phyloP scores from a whole-genome alignment of 2,329 filamentous ascomycete species.

The Ophiostoma sp. region DNA sequence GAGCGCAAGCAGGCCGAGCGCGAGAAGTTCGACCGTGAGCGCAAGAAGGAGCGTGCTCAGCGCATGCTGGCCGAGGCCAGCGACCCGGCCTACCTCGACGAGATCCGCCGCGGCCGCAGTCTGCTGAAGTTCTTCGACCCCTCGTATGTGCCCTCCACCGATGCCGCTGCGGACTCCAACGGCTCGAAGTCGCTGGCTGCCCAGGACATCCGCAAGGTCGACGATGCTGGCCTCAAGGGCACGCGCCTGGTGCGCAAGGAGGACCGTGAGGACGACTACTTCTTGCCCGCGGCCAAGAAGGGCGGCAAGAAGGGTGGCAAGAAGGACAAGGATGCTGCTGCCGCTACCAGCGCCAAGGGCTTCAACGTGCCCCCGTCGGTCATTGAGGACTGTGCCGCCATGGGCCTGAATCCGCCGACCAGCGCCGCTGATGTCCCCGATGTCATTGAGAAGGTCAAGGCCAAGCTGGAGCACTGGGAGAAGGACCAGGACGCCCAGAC shows the following conservation, averaged over 20 bases:
- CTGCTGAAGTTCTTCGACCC: conserved; percentile 92
- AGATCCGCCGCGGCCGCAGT: conserved; percentile 85
- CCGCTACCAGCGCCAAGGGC: conserved; percentile 50
- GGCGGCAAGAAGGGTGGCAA: conserved; percentile 72
- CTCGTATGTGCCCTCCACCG: conserved; percentile 48
- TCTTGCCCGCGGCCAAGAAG: conserved; percentile 77
- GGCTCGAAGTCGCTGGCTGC: conserved; percentile 72
- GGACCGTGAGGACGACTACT: conserved; percentile 83
- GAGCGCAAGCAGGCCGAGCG: conserved; percentile 83
- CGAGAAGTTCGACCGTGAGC: conserved; percentile 68
- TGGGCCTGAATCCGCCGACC: conserved; percentile 86
- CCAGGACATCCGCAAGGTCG: conserved; percentile 77
- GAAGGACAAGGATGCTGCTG: conserved; percentile 39
- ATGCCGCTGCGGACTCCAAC: conserved; percentile 59
- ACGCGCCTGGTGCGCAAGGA: conserved; percentile 82
- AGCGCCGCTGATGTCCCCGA: conserved; percentile 77
- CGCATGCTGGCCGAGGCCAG: conserved; percentile 77
- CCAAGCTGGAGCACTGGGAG: conserved; percentile 91
- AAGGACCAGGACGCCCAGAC: conserved; percentile 86
- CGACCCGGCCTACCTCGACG: conserved; percentile 85
- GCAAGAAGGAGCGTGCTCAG: conserved; percentile 73
- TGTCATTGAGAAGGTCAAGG: conserved; percentile 84
- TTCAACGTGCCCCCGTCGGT: conserved; percentile 90
- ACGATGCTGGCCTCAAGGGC: conserved; percentile 82
- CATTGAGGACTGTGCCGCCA: conserved; percentile 82